Evolutionary conservation across 352 stramenopile species (phyloP), one percentile per base, ranked within the genome.

Genomic region (Pythium coloratum): DNA sequence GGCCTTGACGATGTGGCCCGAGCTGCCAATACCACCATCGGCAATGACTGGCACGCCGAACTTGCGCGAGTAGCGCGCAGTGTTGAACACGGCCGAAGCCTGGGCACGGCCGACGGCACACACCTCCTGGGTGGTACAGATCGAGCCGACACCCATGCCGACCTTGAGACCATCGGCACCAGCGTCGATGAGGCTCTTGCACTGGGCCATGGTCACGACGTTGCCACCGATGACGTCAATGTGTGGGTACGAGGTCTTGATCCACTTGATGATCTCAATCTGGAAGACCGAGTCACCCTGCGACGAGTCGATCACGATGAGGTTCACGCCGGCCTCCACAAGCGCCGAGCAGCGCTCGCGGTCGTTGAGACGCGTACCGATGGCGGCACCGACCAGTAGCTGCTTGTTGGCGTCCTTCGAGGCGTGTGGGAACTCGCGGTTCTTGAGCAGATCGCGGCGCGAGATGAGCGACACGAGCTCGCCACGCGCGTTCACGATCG

Each of bases 101-200:
- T 99, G 98, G 8, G 97, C 97, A 68, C 98, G 95, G 40, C 98
- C 98, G 20, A 99, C 97, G 26, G 98, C 98, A 73, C 96, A 98
- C 44, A 99, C 96, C 80, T 99, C 98, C 84, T 99, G 98, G 28
- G 98, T 99, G 40, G 98, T 99, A 83, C 98, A 99, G 76, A 99
- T 99, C 60, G 96, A 99, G 65, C 98, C 98, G 40, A 99, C 97
- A 67, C 98, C 98, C 98, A 99, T 99, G 66, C 98, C 98, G 49
- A 99, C 97, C 68, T 98, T 97, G 53, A 99, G 86, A n/a, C 97
- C 98, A 70, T 99, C 98, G 14, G 96, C 98, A 49, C 98, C 98
- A 33, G 97, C 97, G 53, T 99, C 86, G 64, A 99, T 99, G 20
- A 99, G 89, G 77, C 98, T 97, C 74, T 98, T 93, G 67, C 96